Percentiles rank a stretch among this genome's conserved stretches.
These are phyloP conservation scores for Termitomyces heimii DNA, from an alignment of 768 basidiomycete species.

Conservation along the genomic window DNA sequence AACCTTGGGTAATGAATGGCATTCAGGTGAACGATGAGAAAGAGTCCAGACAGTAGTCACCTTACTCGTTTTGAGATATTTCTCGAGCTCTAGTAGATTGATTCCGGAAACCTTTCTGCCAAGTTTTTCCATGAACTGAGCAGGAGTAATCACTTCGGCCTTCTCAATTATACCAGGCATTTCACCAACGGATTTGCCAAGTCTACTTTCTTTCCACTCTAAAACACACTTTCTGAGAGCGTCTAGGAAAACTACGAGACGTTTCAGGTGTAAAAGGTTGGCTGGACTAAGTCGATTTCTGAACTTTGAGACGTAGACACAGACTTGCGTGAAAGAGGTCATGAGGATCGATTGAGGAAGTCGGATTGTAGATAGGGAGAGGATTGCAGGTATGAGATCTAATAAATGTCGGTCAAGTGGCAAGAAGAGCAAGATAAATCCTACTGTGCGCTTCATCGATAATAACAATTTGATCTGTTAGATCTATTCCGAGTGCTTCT, in stretches of 20 bases:
- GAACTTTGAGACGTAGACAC: constrained; percentile 72
- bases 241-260: constrained; percentile 68
- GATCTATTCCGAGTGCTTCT: constrained; percentile 81
- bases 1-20: constrained; percentile 30
- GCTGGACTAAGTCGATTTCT: constrained; percentile 63
- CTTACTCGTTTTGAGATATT: constrained; percentile 81
- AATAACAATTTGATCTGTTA: constrained; percentile 80
- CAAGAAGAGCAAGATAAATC: constrained; percentile 20
- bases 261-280: constrained; percentile 77
- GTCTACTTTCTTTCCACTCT: constrained; percentile 42
- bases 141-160: constrained; percentile 63
- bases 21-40: neutral
- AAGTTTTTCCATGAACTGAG: constrained; percentile 56
- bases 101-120: constrained; percentile 68
- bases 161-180: constrained; percentile 14
- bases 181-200: constrained; percentile 13
- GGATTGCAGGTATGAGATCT: constrained; percentile 88
- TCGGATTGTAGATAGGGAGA: constrained; percentile 75
- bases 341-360: constrained; percentile 53
- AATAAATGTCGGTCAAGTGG: constrained; percentile 20
- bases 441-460: constrained; percentile 96
- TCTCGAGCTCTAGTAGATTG: constrained; percentile 78
- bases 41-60: constrained; percentile 29
- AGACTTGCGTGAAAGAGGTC: constrained; percentile 68
- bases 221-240: constrained; percentile 55